phyloP scores from a whole-genome alignment of 2,329 filamentous ascomycete genomes.

The Talaromyces sp. region DNA sequence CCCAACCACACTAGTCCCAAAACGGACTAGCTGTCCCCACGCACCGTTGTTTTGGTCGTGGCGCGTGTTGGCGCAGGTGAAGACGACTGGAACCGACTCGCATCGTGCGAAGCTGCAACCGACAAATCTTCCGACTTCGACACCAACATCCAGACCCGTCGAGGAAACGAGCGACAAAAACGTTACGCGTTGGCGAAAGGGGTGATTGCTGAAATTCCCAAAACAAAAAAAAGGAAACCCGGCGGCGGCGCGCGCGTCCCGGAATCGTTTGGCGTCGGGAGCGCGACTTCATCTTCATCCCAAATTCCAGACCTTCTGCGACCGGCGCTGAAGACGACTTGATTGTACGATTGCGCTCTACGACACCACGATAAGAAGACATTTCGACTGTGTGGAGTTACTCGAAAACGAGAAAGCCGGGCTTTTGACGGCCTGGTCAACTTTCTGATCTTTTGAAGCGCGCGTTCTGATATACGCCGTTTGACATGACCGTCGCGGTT shows the following conservation, averaged over 20 bases:
- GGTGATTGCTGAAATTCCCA: background rate
- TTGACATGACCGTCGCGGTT: slow-evolving; percentile 35
- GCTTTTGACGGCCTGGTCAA: background rate
- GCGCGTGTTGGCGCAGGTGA: slow-evolving; percentile 2
- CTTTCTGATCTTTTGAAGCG: background rate
- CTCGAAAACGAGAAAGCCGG: no score
- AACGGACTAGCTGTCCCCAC: slow-evolving; percentile 3
- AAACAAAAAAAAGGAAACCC: background rate
- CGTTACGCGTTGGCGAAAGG: background rate
- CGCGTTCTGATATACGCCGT: background rate
- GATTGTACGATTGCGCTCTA: slow-evolving; percentile 1
- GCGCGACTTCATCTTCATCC: slow-evolving; percentile 8
- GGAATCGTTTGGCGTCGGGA: slow-evolving; percentile 6
- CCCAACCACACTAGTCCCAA: background rate
- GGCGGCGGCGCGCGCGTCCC: background rate
- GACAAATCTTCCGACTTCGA: background rate
- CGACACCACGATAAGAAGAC: background rate
- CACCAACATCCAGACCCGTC: background rate
- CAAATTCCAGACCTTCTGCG: background rate
- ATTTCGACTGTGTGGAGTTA: background rate
- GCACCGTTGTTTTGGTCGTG: slow-evolving; percentile 9
- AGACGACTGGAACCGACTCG: background rate
- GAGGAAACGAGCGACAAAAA: background rate
- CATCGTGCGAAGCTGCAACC: background rate
- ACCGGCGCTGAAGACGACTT: background rate